Conservation (phyloP, 202 grass and related monocot species). For the Setaria viridis region DNA sequence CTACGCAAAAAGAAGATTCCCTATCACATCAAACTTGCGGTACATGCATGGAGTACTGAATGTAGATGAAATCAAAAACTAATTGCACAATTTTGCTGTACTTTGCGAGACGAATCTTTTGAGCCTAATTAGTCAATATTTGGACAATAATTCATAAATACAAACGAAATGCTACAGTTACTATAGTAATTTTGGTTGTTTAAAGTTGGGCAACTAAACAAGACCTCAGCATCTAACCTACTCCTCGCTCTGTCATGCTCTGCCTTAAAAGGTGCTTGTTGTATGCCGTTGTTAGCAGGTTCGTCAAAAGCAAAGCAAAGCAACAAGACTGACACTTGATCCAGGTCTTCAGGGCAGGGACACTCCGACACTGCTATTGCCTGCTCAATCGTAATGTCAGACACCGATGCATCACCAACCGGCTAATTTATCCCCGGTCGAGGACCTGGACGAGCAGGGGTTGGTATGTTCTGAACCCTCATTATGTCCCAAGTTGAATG, state of each 20-base stretch:
- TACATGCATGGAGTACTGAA: too few relatives aligned
- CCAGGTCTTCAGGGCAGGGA: neutral
- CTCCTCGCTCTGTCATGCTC: neutral
- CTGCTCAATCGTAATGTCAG: conserved; percentile 12
- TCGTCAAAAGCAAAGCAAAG: neutral
- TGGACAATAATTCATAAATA: too few relatives aligned
- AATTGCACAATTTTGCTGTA: too few relatives aligned
- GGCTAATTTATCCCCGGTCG: neutral
- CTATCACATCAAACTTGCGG: too few relatives aligned
- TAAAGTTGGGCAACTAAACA: too few relatives aligned
- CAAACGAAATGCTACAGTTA: too few relatives aligned
- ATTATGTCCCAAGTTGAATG: neutral
- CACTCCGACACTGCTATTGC: neutral
- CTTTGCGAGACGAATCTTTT: too few relatives aligned
- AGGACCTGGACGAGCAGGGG: neutral
- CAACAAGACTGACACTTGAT: neutral
- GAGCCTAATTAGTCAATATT: too few relatives aligned
- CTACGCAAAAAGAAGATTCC: too few relatives aligned
- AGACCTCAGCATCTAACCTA: neutral
- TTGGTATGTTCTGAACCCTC: neutral
- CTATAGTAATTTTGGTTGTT: too few relatives aligned
- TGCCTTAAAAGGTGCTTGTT: neutral
- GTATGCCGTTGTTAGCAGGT: neutral
- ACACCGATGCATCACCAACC: neutral
- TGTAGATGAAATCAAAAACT: too few relatives aligned